Conservation (phyloP, 257 asterid species). For the Osmanthus fragrans region DNA sequence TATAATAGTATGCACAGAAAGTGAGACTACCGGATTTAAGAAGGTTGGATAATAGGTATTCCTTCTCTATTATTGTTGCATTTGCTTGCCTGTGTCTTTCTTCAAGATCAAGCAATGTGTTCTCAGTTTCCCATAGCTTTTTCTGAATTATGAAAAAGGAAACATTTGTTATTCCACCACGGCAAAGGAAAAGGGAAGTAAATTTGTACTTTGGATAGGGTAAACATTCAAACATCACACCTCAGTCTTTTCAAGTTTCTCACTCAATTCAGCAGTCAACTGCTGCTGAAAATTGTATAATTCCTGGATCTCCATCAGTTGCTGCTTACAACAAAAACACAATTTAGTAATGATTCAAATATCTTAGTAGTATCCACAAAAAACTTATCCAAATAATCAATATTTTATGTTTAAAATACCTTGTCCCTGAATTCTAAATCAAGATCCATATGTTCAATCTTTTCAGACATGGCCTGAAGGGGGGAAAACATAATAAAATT, state of each 20-base stretch:
- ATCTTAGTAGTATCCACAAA: not conserved
- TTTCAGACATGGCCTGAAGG: constrained; percentile 89
- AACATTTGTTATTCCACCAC: constrained; percentile 28
- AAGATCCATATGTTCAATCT: constrained; percentile 93
- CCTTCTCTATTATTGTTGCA: constrained; percentile 91
- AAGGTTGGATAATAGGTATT: constrained; percentile 83
- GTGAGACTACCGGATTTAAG: constrained; percentile 78
- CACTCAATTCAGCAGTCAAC: constrained; percentile 42
- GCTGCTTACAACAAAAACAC: constrained; percentile 49
- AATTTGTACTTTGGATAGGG: not conserved
- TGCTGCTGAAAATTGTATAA: constrained; percentile 47
- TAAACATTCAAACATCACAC: constrained; percentile 41
- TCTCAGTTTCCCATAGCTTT: constrained; percentile 88
- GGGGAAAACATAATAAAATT: constrained; percentile 11
- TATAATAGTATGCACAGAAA: not conserved
- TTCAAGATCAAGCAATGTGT: constrained; percentile 84
- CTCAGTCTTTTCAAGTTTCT: constrained; percentile 46
- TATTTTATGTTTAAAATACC: constrained; percentile 44
- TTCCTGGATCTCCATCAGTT: constrained; percentile 55
- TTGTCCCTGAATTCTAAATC: constrained; percentile 88
- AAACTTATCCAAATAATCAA: constrained; percentile 13
- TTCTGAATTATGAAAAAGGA: constrained; percentile 47
- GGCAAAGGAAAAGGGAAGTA: constrained; percentile 19
- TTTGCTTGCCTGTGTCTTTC: constrained; percentile 88
- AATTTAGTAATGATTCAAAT: constrained; percentile 10